Percentiles rank a stretch among this genome's conserved stretches.
Conservation (phyloP, 2,329 filamentous ascomycete species). For the Alternaria brassicicola region DNA sequence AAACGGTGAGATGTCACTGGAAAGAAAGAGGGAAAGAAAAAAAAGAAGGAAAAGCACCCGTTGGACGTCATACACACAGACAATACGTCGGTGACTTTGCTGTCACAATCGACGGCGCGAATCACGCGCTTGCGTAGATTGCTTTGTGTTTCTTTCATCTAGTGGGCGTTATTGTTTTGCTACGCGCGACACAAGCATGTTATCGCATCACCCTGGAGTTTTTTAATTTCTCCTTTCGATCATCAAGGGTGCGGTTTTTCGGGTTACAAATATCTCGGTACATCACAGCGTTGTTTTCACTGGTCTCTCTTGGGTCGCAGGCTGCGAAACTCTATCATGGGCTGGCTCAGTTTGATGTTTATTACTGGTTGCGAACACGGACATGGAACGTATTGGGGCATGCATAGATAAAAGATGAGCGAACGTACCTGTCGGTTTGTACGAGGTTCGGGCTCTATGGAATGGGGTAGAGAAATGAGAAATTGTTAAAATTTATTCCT, state of each 20-base stretch:
- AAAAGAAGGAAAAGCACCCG: neutral
- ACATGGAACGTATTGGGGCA: conserved; percentile 2
- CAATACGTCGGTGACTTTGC: conserved; percentile 6
- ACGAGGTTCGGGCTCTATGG: conserved; percentile 4
- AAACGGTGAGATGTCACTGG: neutral
- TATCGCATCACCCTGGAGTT: conserved; percentile 29
- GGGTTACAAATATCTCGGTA: conserved; percentile 13
- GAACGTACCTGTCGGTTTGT: neutral
- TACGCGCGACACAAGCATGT: conserved; percentile 11
- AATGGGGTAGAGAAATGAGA: conserved; percentile 11
- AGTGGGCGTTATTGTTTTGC: conserved; percentile 13
- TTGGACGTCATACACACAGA: neutral
- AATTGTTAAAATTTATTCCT: conserved; percentile 8
- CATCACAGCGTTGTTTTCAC: conserved; percentile 16
- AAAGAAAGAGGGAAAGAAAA: neutral
- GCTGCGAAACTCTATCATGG: conserved; percentile 8
- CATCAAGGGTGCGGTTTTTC: conserved; percentile 2
- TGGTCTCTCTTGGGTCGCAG: conserved; percentile 5
- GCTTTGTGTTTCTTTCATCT: conserved; percentile 7
- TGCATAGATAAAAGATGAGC: conserved; percentile 19
- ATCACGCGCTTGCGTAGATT: conserved; percentile 11
- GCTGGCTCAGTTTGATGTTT: conserved; percentile 21
- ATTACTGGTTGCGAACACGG: conserved; percentile 2
- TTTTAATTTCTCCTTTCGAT: conserved; percentile 4
- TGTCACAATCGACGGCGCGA: conserved; percentile 11